Percentiles rank a stretch among this genome's conserved stretches.
phyloP scores from a whole-genome alignment of 257 asterid species.

The Solanum peruvianum region DNA sequence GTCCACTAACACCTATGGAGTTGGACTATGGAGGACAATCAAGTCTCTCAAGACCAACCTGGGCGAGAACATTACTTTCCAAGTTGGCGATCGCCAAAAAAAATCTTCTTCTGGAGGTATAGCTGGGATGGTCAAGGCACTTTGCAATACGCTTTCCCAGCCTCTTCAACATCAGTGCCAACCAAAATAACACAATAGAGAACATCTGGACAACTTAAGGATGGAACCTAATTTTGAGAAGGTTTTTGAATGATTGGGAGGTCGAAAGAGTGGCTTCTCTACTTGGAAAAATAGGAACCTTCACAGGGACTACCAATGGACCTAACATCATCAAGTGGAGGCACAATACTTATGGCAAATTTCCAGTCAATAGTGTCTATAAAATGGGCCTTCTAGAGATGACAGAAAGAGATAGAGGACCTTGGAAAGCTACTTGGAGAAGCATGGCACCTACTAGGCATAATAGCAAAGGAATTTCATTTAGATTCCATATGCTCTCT shows the following conservation, averaged over 20 bases:
- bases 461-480: not conserved
- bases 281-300: not conserved
- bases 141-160: not conserved
- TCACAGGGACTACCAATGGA: not conserved
- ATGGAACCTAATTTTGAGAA: not conserved
- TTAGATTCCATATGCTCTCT: not conserved
- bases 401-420: not conserved
- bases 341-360: not conserved
- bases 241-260: not conserved
- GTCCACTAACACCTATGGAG: too few relatives aligned
- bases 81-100: too few relatives aligned
- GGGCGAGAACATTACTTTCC: too few relatives aligned
- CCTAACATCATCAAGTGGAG: not conserved
- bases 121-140: not conserved
- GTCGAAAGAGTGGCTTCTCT: not conserved
- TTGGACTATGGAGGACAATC: too few relatives aligned
- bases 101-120: not conserved
- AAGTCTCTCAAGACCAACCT: too few relatives aligned
- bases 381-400: not conserved
- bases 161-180: not conserved
- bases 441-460: not conserved
- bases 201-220: not conserved
- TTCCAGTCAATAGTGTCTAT: not conserved
- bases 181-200: not conserved
- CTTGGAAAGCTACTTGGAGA: not conserved